Evolutionary conservation across 2,329 filamentous ascomycete species (phyloP).

Genomic region (Aulographum hederae): DNA sequence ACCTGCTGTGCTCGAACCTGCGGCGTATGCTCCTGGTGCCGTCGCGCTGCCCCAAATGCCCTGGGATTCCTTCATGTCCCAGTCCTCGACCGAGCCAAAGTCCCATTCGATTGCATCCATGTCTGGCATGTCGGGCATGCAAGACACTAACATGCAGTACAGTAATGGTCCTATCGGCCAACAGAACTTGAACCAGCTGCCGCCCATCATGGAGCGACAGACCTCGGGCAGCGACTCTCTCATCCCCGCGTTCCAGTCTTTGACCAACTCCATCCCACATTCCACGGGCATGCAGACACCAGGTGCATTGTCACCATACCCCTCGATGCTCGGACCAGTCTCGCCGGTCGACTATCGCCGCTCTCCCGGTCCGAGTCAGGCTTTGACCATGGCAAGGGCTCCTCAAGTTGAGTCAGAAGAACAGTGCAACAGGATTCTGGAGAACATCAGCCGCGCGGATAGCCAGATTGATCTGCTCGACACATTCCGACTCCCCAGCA

Average conservation of each 20-base stretch:
- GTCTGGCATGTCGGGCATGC: slow-evolving; percentile 36
- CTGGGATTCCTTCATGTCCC: slow-evolving; percentile 77
- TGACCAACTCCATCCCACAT: slow-evolving; percentile 52
- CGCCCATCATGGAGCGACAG: slow-evolving; percentile 49
- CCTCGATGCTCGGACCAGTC: slow-evolving; percentile 46
- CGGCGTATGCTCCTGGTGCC: slow-evolving; percentile 45
- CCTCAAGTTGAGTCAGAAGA: slow-evolving; percentile 74
- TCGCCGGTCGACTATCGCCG: slow-evolving; percentile 52
- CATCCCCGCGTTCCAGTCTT: slow-evolving; percentile 43
- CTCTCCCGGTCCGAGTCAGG: slow-evolving; percentile 49
- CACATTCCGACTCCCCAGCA: slow-evolving; percentile 71
- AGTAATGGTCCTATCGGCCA: slow-evolving; percentile 37
- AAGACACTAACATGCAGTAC: slow-evolving; percentile 42
- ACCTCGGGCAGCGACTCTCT: slow-evolving; percentile 35
- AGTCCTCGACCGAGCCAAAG: slow-evolving; percentile 51
- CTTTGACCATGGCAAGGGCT: slow-evolving; percentile 45
- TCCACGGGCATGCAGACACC: slow-evolving; percentile 50
- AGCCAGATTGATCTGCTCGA: slow-evolving; percentile 68
- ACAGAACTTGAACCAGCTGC: slow-evolving; percentile 42
- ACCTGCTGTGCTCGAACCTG: slow-evolving; percentile 56
- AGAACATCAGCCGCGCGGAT: slow-evolving; percentile 69
- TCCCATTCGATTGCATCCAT: slow-evolving; percentile 54
- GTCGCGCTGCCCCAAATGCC: slow-evolving; percentile 73
- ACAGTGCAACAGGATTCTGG: slow-evolving; percentile 67
- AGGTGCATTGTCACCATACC: slow-evolving; percentile 55